Evolutionary conservation across 345 rosid species (phyloP).

Genomic region (Salix suchowensis): DNA sequence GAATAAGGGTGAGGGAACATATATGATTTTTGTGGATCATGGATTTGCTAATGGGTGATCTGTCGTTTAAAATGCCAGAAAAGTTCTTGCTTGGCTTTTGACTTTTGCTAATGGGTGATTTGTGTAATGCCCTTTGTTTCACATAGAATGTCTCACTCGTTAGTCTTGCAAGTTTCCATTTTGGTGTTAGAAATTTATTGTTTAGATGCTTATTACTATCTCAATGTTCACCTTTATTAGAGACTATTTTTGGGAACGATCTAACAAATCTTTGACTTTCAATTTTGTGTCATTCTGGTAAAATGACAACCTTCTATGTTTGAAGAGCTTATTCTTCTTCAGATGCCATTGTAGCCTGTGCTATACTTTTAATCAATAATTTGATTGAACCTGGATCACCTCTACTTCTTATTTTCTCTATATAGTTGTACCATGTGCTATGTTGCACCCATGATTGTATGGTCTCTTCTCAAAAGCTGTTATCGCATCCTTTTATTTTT

Average conservation of each 20-base stretch:
- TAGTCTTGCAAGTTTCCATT: background rate
- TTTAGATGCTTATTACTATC: background rate
- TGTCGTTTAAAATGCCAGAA: background rate
- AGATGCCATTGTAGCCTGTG: background rate
- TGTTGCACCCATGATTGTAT: background rate
- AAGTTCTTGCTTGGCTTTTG: background rate
- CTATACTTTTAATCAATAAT: background rate
- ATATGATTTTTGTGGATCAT: background rate
- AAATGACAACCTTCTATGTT: background rate
- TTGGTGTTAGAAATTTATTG: background rate
- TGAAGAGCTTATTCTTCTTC: background rate
- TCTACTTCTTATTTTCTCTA: background rate
- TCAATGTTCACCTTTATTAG: background rate
- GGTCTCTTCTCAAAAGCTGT: background rate
- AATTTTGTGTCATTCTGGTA: background rate
- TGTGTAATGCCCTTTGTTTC: background rate
- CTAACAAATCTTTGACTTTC: background rate
- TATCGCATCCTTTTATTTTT: background rate
- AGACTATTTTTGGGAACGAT: background rate
- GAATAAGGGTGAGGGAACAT: conserved; percentile 54
- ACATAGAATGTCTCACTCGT: background rate
- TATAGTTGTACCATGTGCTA: background rate
- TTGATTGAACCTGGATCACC: background rate
- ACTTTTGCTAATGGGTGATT: background rate
- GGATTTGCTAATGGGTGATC: background rate